These are phyloP conservation scores for Ophidiomyces ophidiicola DNA, from an alignment of 2,329 filamentous ascomycete species.

Conservation along the genomic window DNA sequence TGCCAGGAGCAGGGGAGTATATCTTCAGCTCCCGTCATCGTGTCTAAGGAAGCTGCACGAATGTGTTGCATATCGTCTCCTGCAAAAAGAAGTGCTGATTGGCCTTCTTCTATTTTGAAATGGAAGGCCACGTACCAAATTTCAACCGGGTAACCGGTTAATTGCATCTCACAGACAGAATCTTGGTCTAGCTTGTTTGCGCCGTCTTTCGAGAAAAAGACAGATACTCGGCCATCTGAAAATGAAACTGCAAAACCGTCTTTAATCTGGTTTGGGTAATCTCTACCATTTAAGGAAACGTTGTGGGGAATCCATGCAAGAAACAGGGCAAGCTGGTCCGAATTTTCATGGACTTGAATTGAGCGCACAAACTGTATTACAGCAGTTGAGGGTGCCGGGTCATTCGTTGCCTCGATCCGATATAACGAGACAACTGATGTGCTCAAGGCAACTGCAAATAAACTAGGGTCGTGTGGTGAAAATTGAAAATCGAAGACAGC, in stretches of 20 bases:
- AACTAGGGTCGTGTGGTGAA: slow-evolving; percentile 42
- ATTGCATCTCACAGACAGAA: slow-evolving; percentile 62
- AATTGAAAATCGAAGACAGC: slow-evolving; percentile 83
- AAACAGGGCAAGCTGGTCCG: slow-evolving; percentile 53
- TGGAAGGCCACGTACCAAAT: slow-evolving; percentile 29
- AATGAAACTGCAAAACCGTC: slow-evolving; percentile 57
- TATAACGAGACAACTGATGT: slow-evolving; percentile 41
- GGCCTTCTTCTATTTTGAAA: neutral
- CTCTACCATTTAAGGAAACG: slow-evolving; percentile 17
- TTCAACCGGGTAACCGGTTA: slow-evolving; percentile 35
- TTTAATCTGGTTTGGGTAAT: slow-evolving; percentile 12
- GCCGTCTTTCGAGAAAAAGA: slow-evolving; percentile 38
- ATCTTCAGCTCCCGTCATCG: slow-evolving; percentile 14
- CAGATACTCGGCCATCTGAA: slow-evolving; percentile 51
- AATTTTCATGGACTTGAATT: slow-evolving; percentile 41
- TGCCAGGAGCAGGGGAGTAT: slow-evolving; percentile 7
- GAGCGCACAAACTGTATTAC: slow-evolving; percentile 31
- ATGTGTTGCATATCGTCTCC: slow-evolving; percentile 32
- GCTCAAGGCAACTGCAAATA: slow-evolving; percentile 66
- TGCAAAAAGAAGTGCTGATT: slow-evolving; percentile 25
- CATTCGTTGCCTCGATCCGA: slow-evolving; percentile 18
- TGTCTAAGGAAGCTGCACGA: slow-evolving; percentile 19
- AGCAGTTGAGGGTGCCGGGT: slow-evolving; percentile 4
- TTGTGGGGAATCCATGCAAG: slow-evolving; percentile 56
- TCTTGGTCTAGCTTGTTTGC: slow-evolving; percentile 23